Evolutionary conservation across 177 flowering plant genomes (phyloP).

Genomic region (Tripterygium wilfordii): DNA sequence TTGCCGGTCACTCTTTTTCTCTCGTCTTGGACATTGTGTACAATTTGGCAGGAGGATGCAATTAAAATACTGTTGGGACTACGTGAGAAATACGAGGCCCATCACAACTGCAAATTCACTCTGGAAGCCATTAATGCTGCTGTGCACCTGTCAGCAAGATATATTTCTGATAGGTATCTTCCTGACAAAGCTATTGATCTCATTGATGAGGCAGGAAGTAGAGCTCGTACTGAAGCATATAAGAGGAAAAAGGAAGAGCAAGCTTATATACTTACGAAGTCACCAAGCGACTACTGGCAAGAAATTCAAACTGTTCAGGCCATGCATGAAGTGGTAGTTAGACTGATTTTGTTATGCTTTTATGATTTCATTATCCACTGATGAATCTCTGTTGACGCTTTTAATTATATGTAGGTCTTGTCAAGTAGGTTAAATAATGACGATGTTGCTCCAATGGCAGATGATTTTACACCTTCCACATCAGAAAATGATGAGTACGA

Average conservation of each 20-base stretch:
- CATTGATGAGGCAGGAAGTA: constrained; percentile 92
- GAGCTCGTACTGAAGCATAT: constrained; percentile 64
- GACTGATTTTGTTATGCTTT: not conserved
- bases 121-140: constrained; percentile 79
- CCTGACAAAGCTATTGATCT: constrained; percentile 96
- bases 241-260: constrained; percentile 56
- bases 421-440: constrained; percentile 37
- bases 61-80: constrained; percentile 65
- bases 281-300: constrained; percentile 82
- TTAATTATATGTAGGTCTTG: constrained; percentile 31
- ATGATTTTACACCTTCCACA: constrained; percentile 23
- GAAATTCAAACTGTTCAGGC: constrained; percentile 73
- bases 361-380: constrained; percentile 5
- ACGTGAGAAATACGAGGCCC: constrained; percentile 68
- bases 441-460: constrained; percentile 19
- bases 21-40: not conserved
- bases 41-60: constrained; percentile 58
- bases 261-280: constrained; percentile 48
- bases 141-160: constrained; percentile 66
- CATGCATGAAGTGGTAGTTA: constrained; percentile 73
- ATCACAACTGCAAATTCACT: constrained; percentile 73
- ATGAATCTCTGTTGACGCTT: not conserved
- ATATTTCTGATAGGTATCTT: constrained; percentile 74
- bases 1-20: no score
- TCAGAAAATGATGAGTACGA: constrained; percentile 48